Percentiles rank a stretch among this genome's conserved stretches.
phyloP scores from a whole-genome alignment of 257 asterid species.

The Fraxinus excelsior region DNA sequence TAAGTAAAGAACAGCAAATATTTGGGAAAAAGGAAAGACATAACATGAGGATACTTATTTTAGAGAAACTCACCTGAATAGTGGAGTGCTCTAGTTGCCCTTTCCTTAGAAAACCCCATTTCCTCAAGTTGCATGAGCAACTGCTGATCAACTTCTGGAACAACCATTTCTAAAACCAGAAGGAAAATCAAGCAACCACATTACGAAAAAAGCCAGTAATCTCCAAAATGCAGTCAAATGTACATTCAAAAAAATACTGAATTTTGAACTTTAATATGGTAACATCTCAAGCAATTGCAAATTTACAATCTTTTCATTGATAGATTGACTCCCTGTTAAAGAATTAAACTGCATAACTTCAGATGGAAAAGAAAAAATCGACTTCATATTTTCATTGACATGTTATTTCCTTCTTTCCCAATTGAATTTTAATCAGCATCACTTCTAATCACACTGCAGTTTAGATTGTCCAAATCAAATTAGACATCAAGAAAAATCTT shows the following conservation, averaged over 20 bases:
- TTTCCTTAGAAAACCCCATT: constrained; percentile 87
- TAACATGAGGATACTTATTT: constrained; percentile 4
- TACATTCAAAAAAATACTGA: constrained; percentile 7
- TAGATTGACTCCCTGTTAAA: not conserved
- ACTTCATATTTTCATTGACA: not conserved
- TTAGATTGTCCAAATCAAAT: constrained; percentile 8
- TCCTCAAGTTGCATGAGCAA: constrained; percentile 73
- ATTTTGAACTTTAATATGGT: not conserved
- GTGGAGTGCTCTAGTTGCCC: constrained; percentile 89
- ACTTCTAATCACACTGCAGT: constrained; percentile 12
- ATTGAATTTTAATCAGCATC: not conserved
- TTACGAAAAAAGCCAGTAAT: constrained; percentile 1
- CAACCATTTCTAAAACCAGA: constrained; percentile 72
- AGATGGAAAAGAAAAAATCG: constrained; percentile 19
- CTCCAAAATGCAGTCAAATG: constrained; percentile 13
- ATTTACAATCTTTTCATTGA: not conserved
- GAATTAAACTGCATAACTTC: not conserved
- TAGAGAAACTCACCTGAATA: constrained; percentile 61
- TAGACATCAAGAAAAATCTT: not conserved
- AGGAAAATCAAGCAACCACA: constrained; percentile 30
- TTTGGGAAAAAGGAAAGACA: constrained; percentile 7
- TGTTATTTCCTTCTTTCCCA: not conserved
- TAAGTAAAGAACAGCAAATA: constrained; percentile 6
- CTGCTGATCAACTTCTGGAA: constrained; percentile 85
- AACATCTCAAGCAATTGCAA: not conserved